Base-by-base conservation (phyloP, 371 early-diverging fungal genomes). In the Apophysomyces variabilis region DNA sequence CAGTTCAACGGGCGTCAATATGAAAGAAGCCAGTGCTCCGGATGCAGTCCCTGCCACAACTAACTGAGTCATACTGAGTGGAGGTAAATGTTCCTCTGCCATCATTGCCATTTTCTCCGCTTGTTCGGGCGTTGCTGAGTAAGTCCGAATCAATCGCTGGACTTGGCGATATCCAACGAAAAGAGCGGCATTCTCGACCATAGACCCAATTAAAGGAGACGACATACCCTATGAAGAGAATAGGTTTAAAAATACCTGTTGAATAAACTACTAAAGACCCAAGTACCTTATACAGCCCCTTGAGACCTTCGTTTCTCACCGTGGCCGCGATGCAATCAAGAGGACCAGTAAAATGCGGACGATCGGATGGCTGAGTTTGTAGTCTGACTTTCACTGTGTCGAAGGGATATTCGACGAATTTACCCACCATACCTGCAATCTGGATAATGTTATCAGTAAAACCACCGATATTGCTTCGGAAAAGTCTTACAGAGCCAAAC, bases 351-450 rank as follows among this genome's bases (percentile, higher is more conserved):
- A 92, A 97, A 57, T 83, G 80, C 7, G 87, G 87, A 16, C 75
- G 73, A 45, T 85, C 83, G 61, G 90, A 69, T 0, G 95, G 92
- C 73, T 93, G 93, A 1, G 95, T 90, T 72, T 98, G 99, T 57
- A 97, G 87, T 8, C 97, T 89, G 26, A 96, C 96, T 69, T 98
- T 98, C 78, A 98, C 85, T 1, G 99, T 97, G 83, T 98, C 99
- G 75, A 97, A 96, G 14, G 98, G 98, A 74, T 92, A 95, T 76
- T 98, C 98, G 61, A 96, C 91, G 65, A 94, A 79, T 86, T 97
- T 97, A 71, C 95, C 96, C 46, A 90, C 83, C 77, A 96, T 89
- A 41, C 98, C 98, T 7, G 96, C 91, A 37, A 93, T 66, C 91
- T 89, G 74, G 36, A n/a, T 66, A 14, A 50, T 21, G 14, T 14